These are phyloP conservation scores for Tripterygium wilfordii DNA, from an alignment of 177 flowering plant genomes.

Conservation along the genomic window DNA sequence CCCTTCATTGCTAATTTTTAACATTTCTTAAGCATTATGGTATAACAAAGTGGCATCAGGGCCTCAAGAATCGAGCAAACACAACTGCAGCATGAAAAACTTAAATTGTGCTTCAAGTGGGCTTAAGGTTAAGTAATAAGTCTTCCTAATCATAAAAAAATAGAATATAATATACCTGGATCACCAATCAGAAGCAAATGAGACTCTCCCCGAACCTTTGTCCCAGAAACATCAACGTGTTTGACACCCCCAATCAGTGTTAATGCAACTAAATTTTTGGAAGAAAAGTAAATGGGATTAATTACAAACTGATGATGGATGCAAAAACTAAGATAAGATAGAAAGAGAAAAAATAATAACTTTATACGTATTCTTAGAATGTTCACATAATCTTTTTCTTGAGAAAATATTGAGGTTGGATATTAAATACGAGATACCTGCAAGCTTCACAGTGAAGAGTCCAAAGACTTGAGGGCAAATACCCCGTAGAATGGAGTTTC, in stretches of 20 bases:
- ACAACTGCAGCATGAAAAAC: too few relatives aligned
- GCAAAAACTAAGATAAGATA: not conserved
- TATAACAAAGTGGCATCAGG: too few relatives aligned
- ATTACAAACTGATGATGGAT: not conserved
- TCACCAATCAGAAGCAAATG: constrained; percentile 97
- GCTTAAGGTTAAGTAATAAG: too few relatives aligned
- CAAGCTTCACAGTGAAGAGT: constrained; percentile 95
- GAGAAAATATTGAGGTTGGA: not conserved
- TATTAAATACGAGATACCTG: constrained; percentile 40
- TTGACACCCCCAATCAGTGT: constrained; percentile 98
- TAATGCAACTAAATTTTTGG: constrained; percentile 50
- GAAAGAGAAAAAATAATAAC: not conserved
- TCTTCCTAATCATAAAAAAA: too few relatives aligned
- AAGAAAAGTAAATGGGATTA: constrained; percentile 2
- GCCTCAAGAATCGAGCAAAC: too few relatives aligned
- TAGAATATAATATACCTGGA: too few relatives aligned
- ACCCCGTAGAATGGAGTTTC: constrained; percentile 83
- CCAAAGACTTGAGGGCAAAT: constrained; percentile 98
- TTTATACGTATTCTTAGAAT: too few relatives aligned
- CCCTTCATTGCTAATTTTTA: too few relatives aligned
- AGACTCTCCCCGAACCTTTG: constrained; percentile 95
- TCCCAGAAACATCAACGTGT: constrained; percentile 95
- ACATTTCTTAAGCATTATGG: too few relatives aligned
- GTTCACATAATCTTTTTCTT: not conserved
- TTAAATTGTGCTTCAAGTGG: too few relatives aligned